A percentile compares a stretch with the other conserved stretches of the same genome.
Conservation (phyloP, 768 basidiomycete species). For the Filobasidium floriforme region DNA sequence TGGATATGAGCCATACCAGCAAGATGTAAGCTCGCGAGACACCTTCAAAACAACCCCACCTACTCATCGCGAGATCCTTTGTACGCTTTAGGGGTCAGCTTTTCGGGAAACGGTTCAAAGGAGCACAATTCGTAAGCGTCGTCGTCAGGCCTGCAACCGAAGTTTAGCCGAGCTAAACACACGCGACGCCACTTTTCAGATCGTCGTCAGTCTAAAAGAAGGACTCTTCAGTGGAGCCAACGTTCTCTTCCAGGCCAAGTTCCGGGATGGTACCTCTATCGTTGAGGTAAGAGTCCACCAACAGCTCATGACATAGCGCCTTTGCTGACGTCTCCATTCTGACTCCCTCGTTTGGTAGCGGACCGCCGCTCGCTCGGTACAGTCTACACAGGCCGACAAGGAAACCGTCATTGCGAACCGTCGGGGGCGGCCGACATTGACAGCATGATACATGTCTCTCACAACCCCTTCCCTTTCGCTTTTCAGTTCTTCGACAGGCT, state of each 20-base stretch:
- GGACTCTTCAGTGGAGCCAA: constrained; percentile 97
- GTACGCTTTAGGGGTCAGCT: constrained; percentile 57
- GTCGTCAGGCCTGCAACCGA: not conserved
- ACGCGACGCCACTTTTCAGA: constrained; percentile 37
- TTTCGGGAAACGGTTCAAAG: constrained; percentile 96
- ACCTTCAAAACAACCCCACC: too few relatives aligned
- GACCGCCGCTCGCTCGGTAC: not conserved
- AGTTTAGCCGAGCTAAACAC: not conserved
- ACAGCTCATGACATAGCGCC: not conserved
- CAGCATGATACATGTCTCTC: not conserved
- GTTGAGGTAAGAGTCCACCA: constrained; percentile 56
- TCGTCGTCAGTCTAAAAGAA: constrained; percentile 93
- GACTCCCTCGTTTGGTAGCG: not conserved
- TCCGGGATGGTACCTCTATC: constrained; percentile 86
- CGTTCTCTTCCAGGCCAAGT: constrained; percentile 83
- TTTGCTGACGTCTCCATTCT: not conserved
- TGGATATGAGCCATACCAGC: constrained; percentile 76
- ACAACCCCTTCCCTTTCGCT: too few relatives aligned
- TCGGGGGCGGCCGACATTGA: not conserved
- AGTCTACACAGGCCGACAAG: not conserved
- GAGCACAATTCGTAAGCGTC: constrained; percentile 59
- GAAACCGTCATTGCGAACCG: not conserved
- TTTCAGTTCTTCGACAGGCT: too few relatives aligned
- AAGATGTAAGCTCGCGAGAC: constrained; percentile 3
- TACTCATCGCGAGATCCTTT: too few relatives aligned